Evolutionary conservation across 306 rosid species (phyloP).

Genomic region (Pachyrhizus erosus): DNA sequence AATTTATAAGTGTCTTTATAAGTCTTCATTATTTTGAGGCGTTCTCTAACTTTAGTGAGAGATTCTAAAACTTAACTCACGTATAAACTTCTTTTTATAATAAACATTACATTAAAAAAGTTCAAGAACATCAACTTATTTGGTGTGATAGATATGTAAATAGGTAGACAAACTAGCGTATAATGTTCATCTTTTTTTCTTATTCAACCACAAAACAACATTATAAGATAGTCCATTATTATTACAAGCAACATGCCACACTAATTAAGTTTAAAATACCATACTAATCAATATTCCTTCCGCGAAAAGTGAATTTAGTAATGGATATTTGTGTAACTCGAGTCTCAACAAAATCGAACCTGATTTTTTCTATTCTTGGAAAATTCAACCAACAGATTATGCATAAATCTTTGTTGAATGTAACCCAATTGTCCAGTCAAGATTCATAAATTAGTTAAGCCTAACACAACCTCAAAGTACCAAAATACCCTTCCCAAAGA

Average conservation of each 20-base stretch:
- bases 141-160: background rate
- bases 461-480: slow-evolving; percentile 17
- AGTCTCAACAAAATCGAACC: background rate
- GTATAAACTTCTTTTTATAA: no score
- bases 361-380: slow-evolving; percentile 38
- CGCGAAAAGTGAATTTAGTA: background rate
- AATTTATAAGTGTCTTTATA: no score
- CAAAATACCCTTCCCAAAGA: slow-evolving; percentile 39
- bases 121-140: background rate
- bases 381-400: slow-evolving; percentile 29
- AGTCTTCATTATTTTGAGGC: no score
- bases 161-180: background rate
- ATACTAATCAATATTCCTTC: background rate
- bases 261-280: background rate
- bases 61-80: no score
- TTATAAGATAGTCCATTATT: background rate
- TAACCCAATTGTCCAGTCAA: slow-evolving; percentile 39
- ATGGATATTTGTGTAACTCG: slow-evolving; percentile 4
- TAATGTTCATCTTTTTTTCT: no score
- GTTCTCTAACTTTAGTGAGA: no score
- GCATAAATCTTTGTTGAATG: slow-evolving; percentile 20
- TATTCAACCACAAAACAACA: no score
- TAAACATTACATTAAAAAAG: no score
- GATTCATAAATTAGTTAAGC: slow-evolving; percentile 43
- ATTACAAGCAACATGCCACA: background rate